Conservation (phyloP, 371 early-diverging fungal genomes). For the Apophysomyces elegans region DNA sequence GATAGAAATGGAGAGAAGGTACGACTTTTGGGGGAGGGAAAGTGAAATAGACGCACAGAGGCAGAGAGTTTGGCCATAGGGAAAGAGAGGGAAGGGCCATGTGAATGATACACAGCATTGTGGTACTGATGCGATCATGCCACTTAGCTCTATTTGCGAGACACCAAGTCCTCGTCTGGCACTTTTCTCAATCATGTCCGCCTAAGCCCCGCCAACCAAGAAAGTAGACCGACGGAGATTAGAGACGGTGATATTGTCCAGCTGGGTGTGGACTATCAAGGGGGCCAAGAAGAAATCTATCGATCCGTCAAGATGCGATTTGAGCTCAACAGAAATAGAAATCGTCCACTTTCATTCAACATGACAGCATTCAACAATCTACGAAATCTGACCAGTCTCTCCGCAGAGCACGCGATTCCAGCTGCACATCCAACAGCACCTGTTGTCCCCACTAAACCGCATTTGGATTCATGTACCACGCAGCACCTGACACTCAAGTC, state of each 20-base stretch:
- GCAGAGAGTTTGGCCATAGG: neutral
- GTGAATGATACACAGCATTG: slow-evolving; percentile 10
- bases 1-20: neutral
- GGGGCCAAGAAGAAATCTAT: slow-evolving; percentile 76
- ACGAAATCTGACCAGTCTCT: slow-evolving; percentile 29
- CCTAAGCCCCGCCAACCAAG: slow-evolving; percentile 84
- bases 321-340: slow-evolving; percentile 61
- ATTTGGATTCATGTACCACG: slow-evolving; percentile 9
- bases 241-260: slow-evolving; percentile 94
- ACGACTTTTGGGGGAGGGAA: neutral
- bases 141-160: slow-evolving; percentile 82
- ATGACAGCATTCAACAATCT: slow-evolving; percentile 45
- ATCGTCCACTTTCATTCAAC: slow-evolving; percentile 39
- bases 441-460: slow-evolving; percentile 13
- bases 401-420: slow-evolving; percentile 13
- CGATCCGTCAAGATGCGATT: slow-evolving; percentile 83
- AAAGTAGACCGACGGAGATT: slow-evolving; percentile 82
- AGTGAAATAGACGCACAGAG: too few relatives aligned
- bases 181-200: slow-evolving; percentile 96
- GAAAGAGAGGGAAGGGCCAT: neutral
- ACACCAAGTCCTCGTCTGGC: slow-evolving; percentile 95
- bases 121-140: slow-evolving; percentile 11
- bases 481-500: slow-evolving; percentile 10
- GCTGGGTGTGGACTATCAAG: slow-evolving; percentile 97
- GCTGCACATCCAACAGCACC: slow-evolving; percentile 10